Evolutionary conservation across 2,329 filamentous ascomycete genomes (phyloP), one percentile per base, ranked within the genome.

Genomic region (Calonectria montana): DNA sequence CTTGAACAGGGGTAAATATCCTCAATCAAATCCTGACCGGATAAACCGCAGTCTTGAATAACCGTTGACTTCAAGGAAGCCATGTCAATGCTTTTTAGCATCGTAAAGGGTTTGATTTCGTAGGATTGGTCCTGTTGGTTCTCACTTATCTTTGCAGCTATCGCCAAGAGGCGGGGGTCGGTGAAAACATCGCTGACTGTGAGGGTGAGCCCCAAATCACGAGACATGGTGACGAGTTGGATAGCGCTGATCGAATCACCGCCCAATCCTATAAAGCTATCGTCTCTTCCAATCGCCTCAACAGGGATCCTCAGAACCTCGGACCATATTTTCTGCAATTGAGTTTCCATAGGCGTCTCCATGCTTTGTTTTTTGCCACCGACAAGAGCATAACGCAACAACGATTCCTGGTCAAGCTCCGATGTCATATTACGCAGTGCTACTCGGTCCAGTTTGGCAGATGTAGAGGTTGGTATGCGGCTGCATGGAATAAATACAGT

Each of bases 161-260:
- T 15, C 2, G 48, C 41, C 27, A 31, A 21, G 25, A 67, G 48
- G n/a, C 65, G 65, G 6, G 65, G 65, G n/a, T 65, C 50, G 15
- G 43, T 27, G 18, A 89, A 88, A 27, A 88, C 83, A 29, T 86
- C 82, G 1, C 83, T 83, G 0, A 88, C 87, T 2, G 81, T 84
- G 23, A 88, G 66, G 6, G 79, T 71, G 39, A 87, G 75, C 0
- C 82, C 84, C 25, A 83, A 79, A 29, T 81, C 78, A 37, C 85
- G 79, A 4, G 84, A 84, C 31, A 83, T 81, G n/a, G 85, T 82
- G 4, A 87, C 87, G 3, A 89, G 75, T 70, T 84, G 86, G 84
- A 89, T 90, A 1, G 87, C 86, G 0, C 82, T 74, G 2, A 59
- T 59, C 6, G 88, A 88, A 74, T 88, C 86, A 27, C 87, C 87